Base-by-base conservation (phyloP, 345 rosid species). In the Eucalyptus microcorys region DNA sequence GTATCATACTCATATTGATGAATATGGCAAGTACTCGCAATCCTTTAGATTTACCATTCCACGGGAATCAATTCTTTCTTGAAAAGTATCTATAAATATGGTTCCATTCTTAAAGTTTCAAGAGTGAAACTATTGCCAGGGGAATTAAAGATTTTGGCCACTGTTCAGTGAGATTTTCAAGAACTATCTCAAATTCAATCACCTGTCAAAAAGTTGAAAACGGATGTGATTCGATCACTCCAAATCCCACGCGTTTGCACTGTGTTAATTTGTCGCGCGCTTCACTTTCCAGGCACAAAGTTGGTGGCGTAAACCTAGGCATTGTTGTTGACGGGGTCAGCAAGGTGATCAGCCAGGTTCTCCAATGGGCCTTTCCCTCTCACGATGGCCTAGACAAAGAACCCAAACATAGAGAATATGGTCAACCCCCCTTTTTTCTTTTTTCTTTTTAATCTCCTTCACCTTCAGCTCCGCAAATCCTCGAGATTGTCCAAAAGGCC, bases 351-450 rank as follows among this genome's bases (percentile, higher is more conserved):
- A 3, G 64, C 49, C 89, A 87, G 80, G 86, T 90, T 90, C 79
- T 90, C 89, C 76, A 32, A 7, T 22, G 89, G 89, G 21, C 89
- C 89, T 40, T 87, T 89, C 24, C 89, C 87, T 7, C 86, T 89
- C 9, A 87, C 57, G 47, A 87, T 90, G 48, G 91, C 91, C 87
- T 87, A 88, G 86, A 90, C 81, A 17, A 88, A 90, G 88, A 90
- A 86, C 3, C 91, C 88, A 59, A 57, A 57, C 88, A 88, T 86
- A 1, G 91, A 88, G 53, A 88, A 86, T 87, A 90, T 88, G 47
- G 89, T 81, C 87, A 90, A 48, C n/a, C 83, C 86, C 13, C 88
- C 14, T 24, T 71, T 59, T 88, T 85, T 40, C 3, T 19, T 8
- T 53, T 2, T 4, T 2, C 9, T 53, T 8, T 21, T 55, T 55